Conservation (phyloP, 164 flowering plant genomes). For the Hamamelis virginiana region DNA sequence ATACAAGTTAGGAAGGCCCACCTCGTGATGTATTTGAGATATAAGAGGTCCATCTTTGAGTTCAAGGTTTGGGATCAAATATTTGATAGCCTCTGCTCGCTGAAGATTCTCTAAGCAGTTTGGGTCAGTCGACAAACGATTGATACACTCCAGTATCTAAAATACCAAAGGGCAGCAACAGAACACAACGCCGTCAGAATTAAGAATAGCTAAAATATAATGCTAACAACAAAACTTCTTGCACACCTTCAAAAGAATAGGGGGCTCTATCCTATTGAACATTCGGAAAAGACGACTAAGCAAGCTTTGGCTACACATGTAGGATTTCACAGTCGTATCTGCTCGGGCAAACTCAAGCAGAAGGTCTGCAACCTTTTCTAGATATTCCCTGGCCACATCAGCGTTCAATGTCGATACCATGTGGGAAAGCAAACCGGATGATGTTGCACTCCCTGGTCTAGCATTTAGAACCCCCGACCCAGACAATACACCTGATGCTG, state of each 20-base stretch:
- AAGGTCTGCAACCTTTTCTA: conserved; percentile 94
- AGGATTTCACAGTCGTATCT: conserved; percentile 84
- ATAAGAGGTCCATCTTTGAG: conserved; percentile 88
- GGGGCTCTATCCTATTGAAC: conserved; percentile 86
- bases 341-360: conserved; percentile 89
- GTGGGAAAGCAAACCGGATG: conserved; percentile 89
- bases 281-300: conserved; percentile 95
- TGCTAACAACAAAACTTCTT: not conserved
- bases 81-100: conserved; percentile 94
- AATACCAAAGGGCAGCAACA: conserved; percentile 12
- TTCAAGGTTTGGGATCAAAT: conserved; percentile 96
- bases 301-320: conserved; percentile 94
- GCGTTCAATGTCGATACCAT: conserved; percentile 90
- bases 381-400: conserved; percentile 91
- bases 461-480: conserved; percentile 98
- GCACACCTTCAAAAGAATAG: conserved; percentile 86
- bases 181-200: not conserved
- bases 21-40: conserved; percentile 87
- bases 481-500: conserved; percentile 91
- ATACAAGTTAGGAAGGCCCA: conserved; percentile 25
- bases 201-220: not conserved
- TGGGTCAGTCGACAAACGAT: conserved; percentile 94
- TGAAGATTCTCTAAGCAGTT: conserved; percentile 96
- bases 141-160: conserved; percentile 85
- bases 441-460: conserved; percentile 93